Percentiles rank a stretch among this genome's conserved stretches.
These are phyloP conservation scores for Fusarium neocosmosporiellum DNA, from an alignment of 2,329 filamentous ascomycete species.

Conservation along the genomic window DNA sequence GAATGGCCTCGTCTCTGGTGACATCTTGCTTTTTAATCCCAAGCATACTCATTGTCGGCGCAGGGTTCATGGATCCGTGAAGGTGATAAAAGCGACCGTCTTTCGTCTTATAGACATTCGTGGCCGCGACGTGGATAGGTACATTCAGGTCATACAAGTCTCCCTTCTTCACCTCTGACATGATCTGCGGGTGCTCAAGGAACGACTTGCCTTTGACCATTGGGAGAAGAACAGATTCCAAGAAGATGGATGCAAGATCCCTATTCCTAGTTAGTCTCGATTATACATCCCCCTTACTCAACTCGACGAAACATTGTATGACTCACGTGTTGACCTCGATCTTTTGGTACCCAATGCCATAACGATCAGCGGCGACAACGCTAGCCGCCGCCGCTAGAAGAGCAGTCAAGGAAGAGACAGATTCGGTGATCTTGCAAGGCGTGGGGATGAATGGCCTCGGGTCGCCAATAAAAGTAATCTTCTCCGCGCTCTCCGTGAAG, in stretches of 20 bases:
- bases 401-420: conserved; percentile 7
- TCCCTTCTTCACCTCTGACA: conserved; percentile 10
- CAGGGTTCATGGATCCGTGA: conserved; percentile 49
- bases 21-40: conserved; percentile 41
- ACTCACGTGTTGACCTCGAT: conserved; percentile 15
- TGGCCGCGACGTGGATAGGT: conserved; percentile 47
- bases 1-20: conserved; percentile 45
- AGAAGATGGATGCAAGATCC: conserved; percentile 30
- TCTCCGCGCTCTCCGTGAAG: conserved; percentile 8
- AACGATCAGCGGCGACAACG: conserved; percentile 16
- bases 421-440: conserved; percentile 27
- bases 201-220: conserved; percentile 21
- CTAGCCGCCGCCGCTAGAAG: conserved; percentile 17
- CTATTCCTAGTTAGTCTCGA: background rate
- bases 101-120: conserved; percentile 49
- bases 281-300: background rate
- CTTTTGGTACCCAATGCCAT: conserved; percentile 21
- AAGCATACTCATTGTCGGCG: conserved; percentile 46
- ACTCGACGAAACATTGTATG: background rate
- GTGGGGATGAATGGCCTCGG: conserved; percentile 19
- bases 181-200: conserved; percentile 22
- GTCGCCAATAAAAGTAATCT: conserved; percentile 16
- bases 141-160: conserved; percentile 22
- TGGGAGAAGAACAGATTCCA: conserved; percentile 32
- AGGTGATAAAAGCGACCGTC: conserved; percentile 51